Evolutionary conservation across 192 early-diverging fungal species (phyloP), one percentile per base, ranked within the genome.

Genomic region (Phycomyces blakesleeanus): DNA sequence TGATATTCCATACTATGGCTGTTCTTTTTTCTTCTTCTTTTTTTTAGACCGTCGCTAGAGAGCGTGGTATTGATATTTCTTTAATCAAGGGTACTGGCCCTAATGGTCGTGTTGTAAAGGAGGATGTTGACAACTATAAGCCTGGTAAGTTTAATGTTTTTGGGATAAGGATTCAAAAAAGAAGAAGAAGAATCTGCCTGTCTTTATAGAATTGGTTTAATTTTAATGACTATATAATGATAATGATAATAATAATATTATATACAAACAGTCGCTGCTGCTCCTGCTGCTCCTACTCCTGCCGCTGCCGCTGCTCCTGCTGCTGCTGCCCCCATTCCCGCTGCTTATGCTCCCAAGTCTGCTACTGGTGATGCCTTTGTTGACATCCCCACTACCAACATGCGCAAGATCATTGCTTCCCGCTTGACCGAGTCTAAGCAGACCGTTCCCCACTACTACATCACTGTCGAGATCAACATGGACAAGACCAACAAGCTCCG

Each of bases 401-500:
- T 92, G 85, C 87, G 90, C 78, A 86, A 84, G 75, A 85, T 90
- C 47, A 92, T 92, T 72, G 90, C 88, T 26, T 67, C 73, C 67
- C 88, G 90, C 44, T 76, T 92, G 74, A 78, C 80, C 22, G 90
- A 92, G 70, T 87, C 90, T 53, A 92, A 90, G 77, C 79, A 84
- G 66, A 78, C 66, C 6, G 72, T 89, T 55, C 90, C 90, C 51
- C 90, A 92, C 79, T 92, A 92, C 81, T 92, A 90, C 59, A 71
- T 92, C 57, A 94, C 93, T 25, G 77, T 89, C 51, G 93, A 91
- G 72, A 81, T 94, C 67, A 84, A 90, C 66, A 93, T 93, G 81
- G 92, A 95, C 77, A 91, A 94, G 78, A 79, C 89, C 62, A 76
- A 83, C 81, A 87, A 81, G 80, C 84, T 97, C 61, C 91, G 97